Percentiles rank a stretch among this genome's conserved stretches.
These are phyloP conservation scores for Pythium coloratum DNA, from an alignment of 352 stramenopile genomes.

Conservation along the genomic window DNA sequence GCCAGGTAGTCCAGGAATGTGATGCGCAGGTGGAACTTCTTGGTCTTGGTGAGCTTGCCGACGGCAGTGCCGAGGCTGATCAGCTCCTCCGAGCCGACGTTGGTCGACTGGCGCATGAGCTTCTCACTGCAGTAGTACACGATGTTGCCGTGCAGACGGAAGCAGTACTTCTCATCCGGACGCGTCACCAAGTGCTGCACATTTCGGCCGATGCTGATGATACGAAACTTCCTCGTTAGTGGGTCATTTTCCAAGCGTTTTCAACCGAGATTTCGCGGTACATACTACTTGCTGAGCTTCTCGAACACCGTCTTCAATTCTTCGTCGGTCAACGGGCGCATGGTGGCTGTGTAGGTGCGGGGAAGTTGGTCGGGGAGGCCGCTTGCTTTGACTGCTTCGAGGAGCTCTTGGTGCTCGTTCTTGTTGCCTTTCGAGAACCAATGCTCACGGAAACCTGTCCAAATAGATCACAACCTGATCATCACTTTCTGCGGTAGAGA, in stretches of 20 bases:
- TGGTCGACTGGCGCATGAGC: slow-evolving; percentile 96
- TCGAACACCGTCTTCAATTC: slow-evolving; percentile 98
- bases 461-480: slow-evolving; percentile 11
- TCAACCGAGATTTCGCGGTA: slow-evolving; percentile 11
- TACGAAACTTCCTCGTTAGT: slow-evolving; percentile 3
- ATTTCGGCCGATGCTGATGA: slow-evolving; percentile 93
- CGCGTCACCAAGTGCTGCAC: slow-evolving; percentile 97
- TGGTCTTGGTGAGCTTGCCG: slow-evolving; percentile 98
- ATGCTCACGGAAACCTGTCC: slow-evolving; percentile 11
- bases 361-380: not conserved
- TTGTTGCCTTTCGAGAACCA: slow-evolving; percentile 31
- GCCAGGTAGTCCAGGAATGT: slow-evolving; percentile 98
- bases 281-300: slow-evolving; percentile 97
- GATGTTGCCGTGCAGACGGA: slow-evolving; percentile 96
- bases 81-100: slow-evolving; percentile 94
- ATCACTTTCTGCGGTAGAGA: slow-evolving; percentile 6
- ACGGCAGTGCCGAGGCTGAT: slow-evolving; percentile 97
- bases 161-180: slow-evolving; percentile 97
- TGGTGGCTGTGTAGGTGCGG: slow-evolving; percentile 38
- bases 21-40: slow-evolving; percentile 98
- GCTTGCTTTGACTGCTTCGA: slow-evolving; percentile 3
- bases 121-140: slow-evolving; percentile 98
- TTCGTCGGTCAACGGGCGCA: slow-evolving; percentile 98
- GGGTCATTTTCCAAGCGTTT: not conserved
- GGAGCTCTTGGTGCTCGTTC: slow-evolving; percentile 8